These are phyloP conservation scores for Psilocybe cubensis DNA, from an alignment of 768 basidiomycete genomes.

Conservation along the genomic window DNA sequence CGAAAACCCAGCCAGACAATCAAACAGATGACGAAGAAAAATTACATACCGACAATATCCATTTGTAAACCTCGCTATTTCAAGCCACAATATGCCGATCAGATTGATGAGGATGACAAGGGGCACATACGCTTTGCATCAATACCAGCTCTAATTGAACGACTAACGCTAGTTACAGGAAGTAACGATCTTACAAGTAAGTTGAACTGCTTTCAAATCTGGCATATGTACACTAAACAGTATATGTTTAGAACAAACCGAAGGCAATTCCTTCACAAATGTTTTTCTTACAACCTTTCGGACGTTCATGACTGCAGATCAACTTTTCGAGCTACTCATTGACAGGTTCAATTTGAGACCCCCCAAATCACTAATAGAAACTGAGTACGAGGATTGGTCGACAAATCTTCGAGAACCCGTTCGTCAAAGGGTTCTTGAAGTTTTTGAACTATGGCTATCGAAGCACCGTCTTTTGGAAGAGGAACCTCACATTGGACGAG, in stretches of 20 bases:
- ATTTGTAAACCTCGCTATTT: conserved; percentile 58
- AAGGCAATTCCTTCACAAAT: conserved; percentile 43
- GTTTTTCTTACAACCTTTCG: conserved; percentile 86
- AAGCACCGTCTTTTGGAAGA: conserved; percentile 64
- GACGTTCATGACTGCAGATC: conserved; percentile 73
- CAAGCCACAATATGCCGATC: conserved; percentile 57
- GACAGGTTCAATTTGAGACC: conserved; percentile 61
- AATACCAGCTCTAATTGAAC: conserved; percentile 71
- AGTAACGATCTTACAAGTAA: conserved; percentile 55
- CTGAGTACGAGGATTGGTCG: conserved; percentile 69
- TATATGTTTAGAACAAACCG: conserved; percentile 23
- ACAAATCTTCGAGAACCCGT: conserved; percentile 62
- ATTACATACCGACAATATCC: background rate
- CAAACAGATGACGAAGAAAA: conserved; percentile 18
- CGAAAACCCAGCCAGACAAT: conserved; percentile 21
- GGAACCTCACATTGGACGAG: conserved; percentile 61
- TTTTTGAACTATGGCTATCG: conserved; percentile 66
- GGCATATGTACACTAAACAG: conserved; percentile 4
- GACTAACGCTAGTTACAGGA: conserved; percentile 52
- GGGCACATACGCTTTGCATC: conserved; percentile 73
- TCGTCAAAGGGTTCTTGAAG: conserved; percentile 60
- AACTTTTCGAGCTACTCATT: conserved; percentile 70
- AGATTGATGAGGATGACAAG: conserved; percentile 67
- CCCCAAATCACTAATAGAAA: conserved; percentile 50
- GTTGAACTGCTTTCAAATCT: conserved; percentile 28